These are phyloP conservation scores for Xylaria cubensis DNA, from an alignment of 495 filamentous ascomycete genomes.

Conservation along the genomic window DNA sequence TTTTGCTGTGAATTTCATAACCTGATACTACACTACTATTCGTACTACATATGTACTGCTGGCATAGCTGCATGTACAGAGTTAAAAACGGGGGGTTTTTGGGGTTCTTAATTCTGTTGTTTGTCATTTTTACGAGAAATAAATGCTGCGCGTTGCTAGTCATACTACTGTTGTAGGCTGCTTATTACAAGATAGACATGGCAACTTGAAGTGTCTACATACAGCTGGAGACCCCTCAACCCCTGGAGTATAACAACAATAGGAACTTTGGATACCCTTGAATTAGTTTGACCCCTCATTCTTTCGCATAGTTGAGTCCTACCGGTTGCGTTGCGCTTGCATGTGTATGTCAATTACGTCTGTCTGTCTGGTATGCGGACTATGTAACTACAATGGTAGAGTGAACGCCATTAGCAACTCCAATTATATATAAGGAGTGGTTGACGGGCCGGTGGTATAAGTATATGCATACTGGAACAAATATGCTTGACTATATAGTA, in stretches of 20 bases:
- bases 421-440: not conserved
- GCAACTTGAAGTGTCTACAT: not conserved
- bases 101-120: not conserved
- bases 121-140: constrained; percentile 24
- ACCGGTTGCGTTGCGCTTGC: constrained; percentile 7
- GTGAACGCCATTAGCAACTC: constrained; percentile 5
- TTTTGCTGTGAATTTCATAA: not conserved
- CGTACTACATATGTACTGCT: not conserved
- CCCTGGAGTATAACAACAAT: not conserved
- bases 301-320: not conserved
- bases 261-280: not conserved
- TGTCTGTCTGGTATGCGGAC: constrained; percentile 2
- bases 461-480: not conserved
- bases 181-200: too few relatives aligned
- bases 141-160: constrained; percentile 5
- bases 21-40: not conserved
- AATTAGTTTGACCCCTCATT: not conserved
- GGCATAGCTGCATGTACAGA: not conserved
- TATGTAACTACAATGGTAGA: not conserved
- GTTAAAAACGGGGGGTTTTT: constrained; percentile 5
- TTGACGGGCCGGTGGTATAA: not conserved
- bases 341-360: not conserved
- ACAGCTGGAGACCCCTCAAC: not conserved
- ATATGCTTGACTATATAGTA: not conserved
- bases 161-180: not conserved